Percentiles rank a stretch among this genome's conserved stretches.
Conservation (phyloP, 208 protist genomes). For the Wallacemonas collosoma region DNA sequence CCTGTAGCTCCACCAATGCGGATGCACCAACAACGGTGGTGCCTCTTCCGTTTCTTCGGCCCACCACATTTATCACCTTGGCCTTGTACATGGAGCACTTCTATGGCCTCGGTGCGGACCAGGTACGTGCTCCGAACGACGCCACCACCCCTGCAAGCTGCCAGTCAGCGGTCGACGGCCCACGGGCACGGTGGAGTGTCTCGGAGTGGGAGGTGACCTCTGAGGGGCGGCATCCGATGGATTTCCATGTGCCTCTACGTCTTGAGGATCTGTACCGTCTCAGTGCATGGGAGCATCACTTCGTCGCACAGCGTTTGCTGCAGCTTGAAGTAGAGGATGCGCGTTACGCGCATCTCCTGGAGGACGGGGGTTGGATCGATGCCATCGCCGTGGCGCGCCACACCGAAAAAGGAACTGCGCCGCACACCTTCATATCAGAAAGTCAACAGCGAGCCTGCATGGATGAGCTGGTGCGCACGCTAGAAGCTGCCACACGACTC, state of each 20-base stretch:
- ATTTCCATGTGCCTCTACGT: constrained; percentile 37
- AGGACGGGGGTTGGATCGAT: constrained; percentile 58
- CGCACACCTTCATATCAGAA: not conserved
- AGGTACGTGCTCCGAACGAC: not conserved
- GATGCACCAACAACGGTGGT: constrained; percentile 16
- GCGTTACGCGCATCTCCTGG: not conserved
- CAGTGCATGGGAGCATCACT: constrained; percentile 58
- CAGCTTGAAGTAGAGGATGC: not conserved
- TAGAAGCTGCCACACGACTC: constrained; percentile 56
- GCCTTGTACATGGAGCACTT: constrained; percentile 80
- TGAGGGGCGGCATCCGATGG: not conserved
- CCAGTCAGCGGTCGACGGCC: not conserved
- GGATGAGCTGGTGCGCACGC: constrained; percentile 37
- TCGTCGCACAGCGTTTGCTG: constrained; percentile 53
- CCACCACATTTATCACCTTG: constrained; percentile 47
- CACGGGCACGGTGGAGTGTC: not conserved
- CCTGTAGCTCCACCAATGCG: not conserved
- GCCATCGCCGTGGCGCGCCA: constrained; percentile 7
- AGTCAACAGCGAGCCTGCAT: constrained; percentile 19
- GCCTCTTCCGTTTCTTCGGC: constrained; percentile 42
- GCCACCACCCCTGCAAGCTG: not conserved
- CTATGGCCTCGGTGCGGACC: constrained; percentile 26
- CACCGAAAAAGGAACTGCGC: not conserved
- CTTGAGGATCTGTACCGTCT: constrained; percentile 61
- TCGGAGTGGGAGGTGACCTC: not conserved